Evolutionary conservation across 2,329 filamentous ascomycete genomes (phyloP).

Genomic region (Cytospora mali): DNA sequence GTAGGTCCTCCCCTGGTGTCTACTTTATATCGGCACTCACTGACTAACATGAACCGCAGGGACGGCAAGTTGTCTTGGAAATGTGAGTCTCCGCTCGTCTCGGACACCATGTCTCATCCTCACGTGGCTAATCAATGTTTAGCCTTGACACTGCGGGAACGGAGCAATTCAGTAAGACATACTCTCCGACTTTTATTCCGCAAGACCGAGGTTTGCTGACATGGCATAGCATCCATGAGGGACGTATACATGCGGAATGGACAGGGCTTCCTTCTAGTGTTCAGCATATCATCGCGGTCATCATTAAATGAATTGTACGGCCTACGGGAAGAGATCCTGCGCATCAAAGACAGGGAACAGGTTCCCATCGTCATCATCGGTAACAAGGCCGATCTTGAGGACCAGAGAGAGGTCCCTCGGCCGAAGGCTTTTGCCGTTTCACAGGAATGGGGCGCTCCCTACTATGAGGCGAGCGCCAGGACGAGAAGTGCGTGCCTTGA

Average conservation of each 20-base stretch:
- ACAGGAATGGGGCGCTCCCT: conserved; percentile 86
- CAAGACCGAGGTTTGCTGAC: conserved; percentile 51
- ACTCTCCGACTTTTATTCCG: conserved; percentile 72
- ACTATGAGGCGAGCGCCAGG: conserved; percentile 87
- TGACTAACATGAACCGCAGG: conserved; percentile 54
- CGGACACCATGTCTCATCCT: conserved; percentile 18
- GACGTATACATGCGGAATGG: conserved; percentile 93
- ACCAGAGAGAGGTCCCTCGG: conserved; percentile 77
- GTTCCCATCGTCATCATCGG: conserved; percentile 88
- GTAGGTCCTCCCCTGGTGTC: conserved; percentile 56
- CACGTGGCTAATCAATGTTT: conserved; percentile 25
- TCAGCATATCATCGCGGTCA: conserved; percentile 83
- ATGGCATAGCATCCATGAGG: conserved; percentile 61
- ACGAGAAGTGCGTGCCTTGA: conserved; percentile 61
- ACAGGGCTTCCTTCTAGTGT: conserved; percentile 88
- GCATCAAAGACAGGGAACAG: conserved; percentile 85
- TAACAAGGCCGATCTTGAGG: conserved; percentile 89
- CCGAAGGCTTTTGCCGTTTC: conserved; percentile 81
- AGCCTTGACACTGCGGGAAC: conserved; percentile 89
- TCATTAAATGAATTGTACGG: conserved; percentile 82
- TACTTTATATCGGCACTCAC: conserved; percentile 19
- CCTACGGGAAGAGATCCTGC: conserved; percentile 84
- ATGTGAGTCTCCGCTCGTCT: conserved; percentile 62
- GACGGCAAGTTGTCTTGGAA: conserved; percentile 84
- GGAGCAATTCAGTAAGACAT: conserved; percentile 81